These are phyloP conservation scores for Chrysopogon serrulatus DNA, from an alignment of 176 grass and related monocot genomes.

Conservation along the genomic window DNA sequence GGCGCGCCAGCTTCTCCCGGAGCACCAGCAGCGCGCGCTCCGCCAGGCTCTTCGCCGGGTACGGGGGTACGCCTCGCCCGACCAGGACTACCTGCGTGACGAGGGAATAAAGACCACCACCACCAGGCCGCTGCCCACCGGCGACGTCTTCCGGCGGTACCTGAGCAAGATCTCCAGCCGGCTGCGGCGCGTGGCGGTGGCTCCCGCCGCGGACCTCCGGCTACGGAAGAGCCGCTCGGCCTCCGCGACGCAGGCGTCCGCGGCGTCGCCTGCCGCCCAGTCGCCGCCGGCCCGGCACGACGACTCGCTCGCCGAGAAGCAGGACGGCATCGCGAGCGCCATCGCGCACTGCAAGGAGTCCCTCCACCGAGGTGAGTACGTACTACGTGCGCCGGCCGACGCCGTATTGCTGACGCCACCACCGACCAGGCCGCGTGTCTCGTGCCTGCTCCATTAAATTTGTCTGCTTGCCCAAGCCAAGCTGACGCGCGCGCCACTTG, in stretches of 20 bases:
- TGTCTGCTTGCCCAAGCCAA: background rate
- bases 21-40: constrained; percentile 37
- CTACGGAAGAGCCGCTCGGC: constrained; percentile 65
- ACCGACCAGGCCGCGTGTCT: background rate
- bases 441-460: background rate
- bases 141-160: constrained; percentile 57
- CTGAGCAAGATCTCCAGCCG: constrained; percentile 81
- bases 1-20: constrained; percentile 55
- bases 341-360: constrained; percentile 98
- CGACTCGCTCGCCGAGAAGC: constrained; percentile 74
- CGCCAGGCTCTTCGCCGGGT: constrained; percentile 22
- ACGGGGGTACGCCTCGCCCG: constrained; percentile 30
- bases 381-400: background rate
- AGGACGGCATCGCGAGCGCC: constrained; percentile 94
- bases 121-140: constrained; percentile 1
- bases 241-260: constrained; percentile 26
- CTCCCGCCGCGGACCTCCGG: constrained; percentile 13
- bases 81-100: constrained; percentile 8
- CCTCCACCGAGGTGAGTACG: constrained; percentile 44
- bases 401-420: background rate
- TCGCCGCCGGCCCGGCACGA: constrained; percentile 42
- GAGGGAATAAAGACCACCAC: background rate
- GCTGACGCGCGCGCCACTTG: background rate
- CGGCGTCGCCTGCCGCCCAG: background rate
- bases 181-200: constrained; percentile 33